Percentiles rank a stretch among this genome's conserved stretches.
Evolutionary conservation across 2,329 filamentous ascomycete genomes (phyloP).

Genomic region (Colletotrichum sp.): DNA sequence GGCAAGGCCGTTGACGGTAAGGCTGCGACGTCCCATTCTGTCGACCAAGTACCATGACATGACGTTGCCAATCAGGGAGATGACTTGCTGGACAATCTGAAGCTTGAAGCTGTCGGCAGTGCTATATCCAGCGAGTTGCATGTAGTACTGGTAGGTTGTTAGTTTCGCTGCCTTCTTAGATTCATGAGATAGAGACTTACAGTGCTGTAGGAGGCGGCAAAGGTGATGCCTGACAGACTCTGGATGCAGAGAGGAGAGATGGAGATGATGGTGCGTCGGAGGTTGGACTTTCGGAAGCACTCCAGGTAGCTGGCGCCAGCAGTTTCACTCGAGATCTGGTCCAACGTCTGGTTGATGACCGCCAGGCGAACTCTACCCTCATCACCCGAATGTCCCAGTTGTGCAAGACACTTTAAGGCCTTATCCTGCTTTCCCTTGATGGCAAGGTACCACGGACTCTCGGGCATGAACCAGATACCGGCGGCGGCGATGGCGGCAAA

Average conservation of each 20-base stretch:
- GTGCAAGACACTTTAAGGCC: conserved; percentile 37
- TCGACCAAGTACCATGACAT: conserved; percentile 44
- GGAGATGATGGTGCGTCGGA: conserved; percentile 43
- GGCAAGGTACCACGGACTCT: conserved; percentile 47
- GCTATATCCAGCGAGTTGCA: conserved; percentile 45
- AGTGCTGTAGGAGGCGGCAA: conserved; percentile 34
- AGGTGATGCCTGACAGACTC: conserved; percentile 13
- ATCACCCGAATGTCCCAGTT: conserved; percentile 32
- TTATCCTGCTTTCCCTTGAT: conserved; percentile 36
- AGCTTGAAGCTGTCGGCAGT: conserved; percentile 39
- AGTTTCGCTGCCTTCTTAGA: not conserved
- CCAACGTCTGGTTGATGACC: conserved; percentile 33
- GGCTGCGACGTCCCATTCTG: conserved; percentile 36
- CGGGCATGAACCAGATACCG: conserved; percentile 42
- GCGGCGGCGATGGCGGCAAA: conserved; percentile 33
- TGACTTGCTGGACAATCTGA: conserved; percentile 42
- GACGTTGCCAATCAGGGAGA: conserved; percentile 44
- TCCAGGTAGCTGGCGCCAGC: conserved; percentile 42
- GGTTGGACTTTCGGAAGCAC: conserved; percentile 43
- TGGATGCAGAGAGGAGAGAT: conserved; percentile 40
- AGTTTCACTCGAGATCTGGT: conserved; percentile 32
- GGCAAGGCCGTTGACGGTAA: conserved; percentile 39
- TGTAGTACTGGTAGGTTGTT: conserved; percentile 34
- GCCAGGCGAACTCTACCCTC: conserved; percentile 33
- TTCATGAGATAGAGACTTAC: not conserved